Evolutionary conservation across 2,329 filamentous ascomycete species (phyloP), one percentile per base, ranked within the genome.

Genomic region (Fusarium graminum): DNA sequence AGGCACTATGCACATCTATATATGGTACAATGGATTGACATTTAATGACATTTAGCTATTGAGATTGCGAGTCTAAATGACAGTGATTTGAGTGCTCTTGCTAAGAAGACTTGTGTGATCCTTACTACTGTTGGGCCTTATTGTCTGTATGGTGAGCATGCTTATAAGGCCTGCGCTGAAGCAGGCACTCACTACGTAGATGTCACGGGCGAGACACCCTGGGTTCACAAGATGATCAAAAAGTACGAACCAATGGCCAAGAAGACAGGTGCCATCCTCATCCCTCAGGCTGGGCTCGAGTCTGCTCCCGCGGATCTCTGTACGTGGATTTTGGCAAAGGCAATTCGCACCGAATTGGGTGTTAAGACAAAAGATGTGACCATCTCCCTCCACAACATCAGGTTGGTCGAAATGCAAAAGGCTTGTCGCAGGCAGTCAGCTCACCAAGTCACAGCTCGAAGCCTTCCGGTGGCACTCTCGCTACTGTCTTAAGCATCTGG

Each of bases 391-490:
- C 77, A 83, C 58, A 77, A 72, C 4, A 54, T 84, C 17, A 76
- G 73, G 80, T 82, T 65, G 45, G 79, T 65, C 12, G 2, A 46
- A 42, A 36, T 19, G 16, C 8, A 7, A 12, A 22, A n/a, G 46
- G 30, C 34, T 13, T n/a, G 11, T 12, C 14, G 17, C 28, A 29
- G 26, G n/a, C 29, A 16, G 7, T 10, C 19, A 22, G 19, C 60
- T 71, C 36, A 73, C 28, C 10, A 22, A 34, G 29, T 26, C 49
- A 16, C 36, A 75, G 74, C 28, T 64, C 70, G 53, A 70, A 77
- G 2, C 83, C 86, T 4, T 90, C 88, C 2, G 88, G 88, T n/a
- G 89, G 89, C 44, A 90, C 91, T 3, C 78, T 94, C 6, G 83
- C 86, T 32, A 93, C 92, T 0, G 80, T 88, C 6, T 76, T 97